Percentiles rank a stretch among this genome's conserved stretches.
Evolutionary conservation across 2,329 filamentous ascomycete genomes (phyloP).

Genomic region (Trichoderma sp.): DNA sequence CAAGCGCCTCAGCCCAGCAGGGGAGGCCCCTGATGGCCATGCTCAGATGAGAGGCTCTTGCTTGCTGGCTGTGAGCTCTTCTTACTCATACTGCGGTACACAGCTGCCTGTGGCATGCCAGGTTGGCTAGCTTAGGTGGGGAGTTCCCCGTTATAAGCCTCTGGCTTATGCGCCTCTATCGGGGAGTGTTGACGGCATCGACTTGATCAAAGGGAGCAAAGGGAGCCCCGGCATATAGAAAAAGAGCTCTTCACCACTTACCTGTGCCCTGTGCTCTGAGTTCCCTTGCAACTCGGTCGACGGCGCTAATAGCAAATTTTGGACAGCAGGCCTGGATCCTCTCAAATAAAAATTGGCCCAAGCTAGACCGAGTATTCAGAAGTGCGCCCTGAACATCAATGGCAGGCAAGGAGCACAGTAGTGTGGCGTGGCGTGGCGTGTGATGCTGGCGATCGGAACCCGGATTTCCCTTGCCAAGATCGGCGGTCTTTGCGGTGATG

Average conservation of each 20-base stretch:
- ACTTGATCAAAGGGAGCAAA: not conserved
- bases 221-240: not conserved
- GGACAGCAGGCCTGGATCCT: not conserved
- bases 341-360: not conserved
- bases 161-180: not conserved
- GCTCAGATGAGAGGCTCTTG: not conserved
- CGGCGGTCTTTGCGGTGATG: not conserved
- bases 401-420: not conserved
- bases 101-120: not conserved
- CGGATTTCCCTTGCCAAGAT: constrained; percentile 5
- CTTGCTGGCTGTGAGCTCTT: not conserved
- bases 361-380: not conserved
- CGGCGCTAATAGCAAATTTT: not conserved
- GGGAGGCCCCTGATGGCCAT: constrained; percentile 14
- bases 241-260: not conserved
- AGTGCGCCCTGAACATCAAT: not conserved
- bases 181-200: not conserved
- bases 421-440: constrained; percentile 11
- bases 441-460: constrained; percentile 19
- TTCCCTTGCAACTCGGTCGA: not conserved
- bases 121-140: not conserved
- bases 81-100: not conserved
- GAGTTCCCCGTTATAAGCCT: not conserved
- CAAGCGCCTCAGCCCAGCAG: constrained; percentile 23
- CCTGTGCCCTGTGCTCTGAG: not conserved